Evolutionary conservation across 176 grass and related monocot genomes (phyloP), one percentile per base, ranked within the genome.

Genomic region (Dendrocalamus sinicus): DNA sequence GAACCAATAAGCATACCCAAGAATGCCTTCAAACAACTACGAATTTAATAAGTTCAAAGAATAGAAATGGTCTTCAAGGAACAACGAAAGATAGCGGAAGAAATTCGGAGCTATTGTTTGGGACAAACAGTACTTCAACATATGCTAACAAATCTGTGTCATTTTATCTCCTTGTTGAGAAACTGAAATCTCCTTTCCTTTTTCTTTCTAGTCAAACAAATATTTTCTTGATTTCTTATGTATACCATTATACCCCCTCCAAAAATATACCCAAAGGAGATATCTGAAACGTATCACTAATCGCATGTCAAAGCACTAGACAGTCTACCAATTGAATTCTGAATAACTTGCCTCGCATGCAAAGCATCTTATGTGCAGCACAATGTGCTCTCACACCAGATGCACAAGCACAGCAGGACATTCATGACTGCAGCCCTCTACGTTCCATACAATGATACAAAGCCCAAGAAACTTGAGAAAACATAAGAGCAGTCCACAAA

Each of bases 111-210:
- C 5, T 72, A 22, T n/a, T 72, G 62, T 46, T 44, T n/a, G 2
- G 19, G 69, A 72, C 3, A 72, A 46, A 48, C 3, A 72, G 11
- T 10, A 72, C 11, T 24, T 46, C 43, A 72, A 72, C 19, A 45
- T 72, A 72, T 46, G 69, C 17, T 45, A 72, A n/a, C 9, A 72
- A 72, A 72, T 72, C 62, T 65, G n/a, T 70, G 9, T 48, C 43
- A 46, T 72, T 72, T 45, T 46, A 13, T 47, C 43, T 44, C 69
- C 41, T 12, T 72, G 43, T 47, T 72, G 43, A 24, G 69, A 46
- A 72, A 45, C 69, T 39, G 37, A 26, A 46, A 22, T 46, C 9
- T 48, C 4, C 24, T 47, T 72, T 72, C 41, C 43, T 13, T 26
- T 44, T 72, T 23, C 20, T 46, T n/a, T 72, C 43, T 43, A 72